Evolutionary conservation across 495 filamentous ascomycete genomes (phyloP), one percentile per base, ranked within the genome.

Genomic region (Hyaloscypha bicolor): DNA sequence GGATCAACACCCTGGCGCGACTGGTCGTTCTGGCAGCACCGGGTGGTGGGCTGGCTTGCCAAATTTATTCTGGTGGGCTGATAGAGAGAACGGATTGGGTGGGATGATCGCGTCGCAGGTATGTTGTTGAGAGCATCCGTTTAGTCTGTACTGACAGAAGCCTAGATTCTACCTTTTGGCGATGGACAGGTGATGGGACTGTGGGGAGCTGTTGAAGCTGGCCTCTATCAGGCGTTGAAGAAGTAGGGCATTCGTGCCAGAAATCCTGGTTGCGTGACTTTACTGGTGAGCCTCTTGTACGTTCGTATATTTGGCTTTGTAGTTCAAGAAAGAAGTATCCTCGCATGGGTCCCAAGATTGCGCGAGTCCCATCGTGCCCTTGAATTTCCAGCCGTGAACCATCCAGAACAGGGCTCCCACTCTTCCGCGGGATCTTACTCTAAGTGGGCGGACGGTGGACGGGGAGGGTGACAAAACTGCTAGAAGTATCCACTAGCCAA

Each of bases 41-140:
- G 85, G 65, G 0, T 79, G 73, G 62, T 89, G 87, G 87, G 81
- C 82, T n/a, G 88, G 88, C 0, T 64, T 90, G 60, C 71, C 85
- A 32, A 88, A 90, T 74, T 58, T 84, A 53, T 89, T 80, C 69
- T 90, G 87, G 87, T 89, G 83, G 83, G 77, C 74, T 48, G 88
- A 89, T 75, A 76, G 82, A 5, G 83, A 85, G 70, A 83, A 79
- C 59, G 87, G 87, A 5, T 76, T 90, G 61, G 87, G 77, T 9
- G 86, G 85, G 9, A 82, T 89, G 21, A 75, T 88, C 35, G 82
- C 77, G 30, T 76, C 76, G 30, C 87, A 90, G 78, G 83, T 89
- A 37, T 76, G 81, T 55, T 42, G 64, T 55, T 71, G 33, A 65
- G 42, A 57, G 29, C 1, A 21, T 2, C 39, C n/a, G 16, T 35